Percentiles rank a stretch among this genome's conserved stretches.
Evolutionary conservation across 768 basidiomycete genomes (phyloP).

Genomic region (Macrolepiota fuliginosa): DNA sequence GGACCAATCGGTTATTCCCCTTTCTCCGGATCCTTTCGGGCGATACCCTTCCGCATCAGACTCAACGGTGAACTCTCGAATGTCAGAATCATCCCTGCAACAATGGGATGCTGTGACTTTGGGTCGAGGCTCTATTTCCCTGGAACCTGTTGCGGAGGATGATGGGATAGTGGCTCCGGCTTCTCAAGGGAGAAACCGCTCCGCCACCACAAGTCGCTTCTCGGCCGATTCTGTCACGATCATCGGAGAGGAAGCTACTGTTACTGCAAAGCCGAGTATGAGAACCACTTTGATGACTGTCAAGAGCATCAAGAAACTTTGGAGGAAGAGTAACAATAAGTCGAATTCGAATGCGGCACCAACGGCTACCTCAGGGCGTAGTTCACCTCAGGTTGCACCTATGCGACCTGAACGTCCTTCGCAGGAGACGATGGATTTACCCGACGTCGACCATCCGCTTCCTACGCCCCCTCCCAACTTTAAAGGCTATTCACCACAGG

Average conservation of each 20-base stretch:
- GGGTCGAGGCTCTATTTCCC: conserved; percentile 13
- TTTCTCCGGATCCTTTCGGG: conserved; percentile 84
- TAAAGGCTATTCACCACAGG: conserved; percentile 26
- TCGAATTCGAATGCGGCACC: conserved; percentile 27
- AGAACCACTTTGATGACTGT: conserved; percentile 66
- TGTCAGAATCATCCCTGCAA: conserved; percentile 25
- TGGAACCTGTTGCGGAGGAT: conserved; percentile 16
- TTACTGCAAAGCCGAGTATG: conserved; percentile 34
- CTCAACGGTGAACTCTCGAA: conserved; percentile 18
- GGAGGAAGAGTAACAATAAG: conserved; percentile 71
- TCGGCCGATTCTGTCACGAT: conserved; percentile 62
- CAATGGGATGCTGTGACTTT: conserved; percentile 43
- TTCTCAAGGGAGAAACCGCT: conserved; percentile 19
- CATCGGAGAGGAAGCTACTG: conserved; percentile 32
- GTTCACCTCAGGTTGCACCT: conserved; percentile 34
- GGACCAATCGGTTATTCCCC: conserved; percentile 68
- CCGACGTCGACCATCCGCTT: conserved; percentile 30
- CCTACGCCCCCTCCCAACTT: conserved; percentile 20
- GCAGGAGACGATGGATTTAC: conserved; percentile 33
- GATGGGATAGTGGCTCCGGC: conserved; percentile 2
- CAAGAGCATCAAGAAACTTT: conserved; percentile 70
- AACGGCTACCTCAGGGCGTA: conserved; percentile 24
- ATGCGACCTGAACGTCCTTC: conserved; percentile 37
- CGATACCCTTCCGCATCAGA: conserved; percentile 56
- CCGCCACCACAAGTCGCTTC: conserved; percentile 59